Evolutionary conservation across 148 eudicot species (phyloP), one percentile per base, ranked within the genome.

Genomic region (Arbutus unedo): DNA sequence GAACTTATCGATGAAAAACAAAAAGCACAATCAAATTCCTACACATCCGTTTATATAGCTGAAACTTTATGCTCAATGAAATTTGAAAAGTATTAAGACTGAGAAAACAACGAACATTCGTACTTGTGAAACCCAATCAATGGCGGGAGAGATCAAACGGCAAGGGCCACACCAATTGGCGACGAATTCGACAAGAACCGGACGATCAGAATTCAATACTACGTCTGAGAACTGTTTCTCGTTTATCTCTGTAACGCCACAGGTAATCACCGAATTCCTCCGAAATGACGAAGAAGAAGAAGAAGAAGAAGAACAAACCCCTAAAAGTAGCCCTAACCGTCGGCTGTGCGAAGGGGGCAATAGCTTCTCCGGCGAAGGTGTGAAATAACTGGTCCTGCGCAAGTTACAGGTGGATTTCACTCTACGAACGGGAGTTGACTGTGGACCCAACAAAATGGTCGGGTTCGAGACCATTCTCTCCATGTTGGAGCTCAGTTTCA

Each of bases 81-180:
- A 76, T 7, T 82, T 15, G 9, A 83, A 54, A n/a, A 23, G 49
- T 55, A 16, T 51, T 0, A 51, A 47, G 0, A 15, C 15, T 8
- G 2, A 47, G 10, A 13, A 9, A 62, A 38, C 49, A 55, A 2
- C 11, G 72, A n/a, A 41, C 8, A 38, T 60, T 54, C 49, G 59
- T 79, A 89, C 91, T 87, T 89, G 83, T 81, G 92, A 87, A 54
- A 86, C 68, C 54, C 83, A 79, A 41, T 89, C 86, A 55, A 90
- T 60, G 44, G 90, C 89, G 51, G 91, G 91, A 82, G 91, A 84
- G 57, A 90, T 87, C 74, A 90, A 78, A 13, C 91, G 93, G 85
- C 93, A 90, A 78, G 93, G 93, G 67, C 93, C 93, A 68, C 93
- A 89, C 93, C 93, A 90, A 49, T 85, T 81, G 59, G 93, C 91